A percentile compares a stretch with the other conserved stretches of the same genome.
Evolutionary conservation across 768 basidiomycete species (phyloP).

Genomic region (Lyophyllum decastes): DNA sequence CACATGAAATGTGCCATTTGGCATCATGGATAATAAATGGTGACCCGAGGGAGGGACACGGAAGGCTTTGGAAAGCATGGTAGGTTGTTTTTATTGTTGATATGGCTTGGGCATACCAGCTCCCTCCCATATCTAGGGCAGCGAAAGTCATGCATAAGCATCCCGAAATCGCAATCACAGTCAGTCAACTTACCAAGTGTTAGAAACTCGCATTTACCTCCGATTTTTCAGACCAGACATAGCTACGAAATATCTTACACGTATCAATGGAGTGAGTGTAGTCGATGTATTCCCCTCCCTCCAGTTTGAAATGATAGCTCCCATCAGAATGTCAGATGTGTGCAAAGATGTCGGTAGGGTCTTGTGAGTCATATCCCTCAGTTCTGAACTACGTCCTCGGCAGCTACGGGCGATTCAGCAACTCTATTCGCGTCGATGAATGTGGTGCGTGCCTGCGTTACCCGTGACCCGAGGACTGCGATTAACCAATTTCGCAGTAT

Average conservation of each 20-base stretch:
- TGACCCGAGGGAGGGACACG: slow-evolving; percentile 72
- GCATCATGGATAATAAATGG: slow-evolving; percentile 83
- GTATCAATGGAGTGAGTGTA: slow-evolving; percentile 68
- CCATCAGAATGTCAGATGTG: slow-evolving; percentile 63
- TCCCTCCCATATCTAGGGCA: slow-evolving; percentile 49
- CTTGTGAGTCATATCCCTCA: neutral
- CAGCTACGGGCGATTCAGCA: slow-evolving; percentile 76
- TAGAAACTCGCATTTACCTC: neutral
- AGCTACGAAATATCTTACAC: slow-evolving; percentile 76
- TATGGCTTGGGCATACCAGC: neutral
- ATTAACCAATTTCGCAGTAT: slow-evolving; percentile 42
- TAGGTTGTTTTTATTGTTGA: slow-evolving; percentile 25
- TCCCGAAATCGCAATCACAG: slow-evolving; percentile 73
- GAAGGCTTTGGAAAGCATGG: slow-evolving; percentile 73
- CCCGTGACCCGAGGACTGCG: neutral
- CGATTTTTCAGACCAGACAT: slow-evolving; percentile 59
- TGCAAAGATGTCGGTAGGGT: slow-evolving; percentile 51
- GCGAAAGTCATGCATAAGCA: slow-evolving; percentile 64
- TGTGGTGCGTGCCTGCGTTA: slow-evolving; percentile 45
- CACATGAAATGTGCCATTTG: slow-evolving; percentile 93
- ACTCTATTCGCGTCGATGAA: slow-evolving; percentile 68
- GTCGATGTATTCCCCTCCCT: slow-evolving; percentile 4
- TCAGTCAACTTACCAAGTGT: slow-evolving; percentile 24
- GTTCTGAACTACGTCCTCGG: neutral
- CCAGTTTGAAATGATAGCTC: slow-evolving; percentile 3